Conservation (phyloP, 1,284 basidiomycete species). For the Leccinum angustisporum region DNA sequence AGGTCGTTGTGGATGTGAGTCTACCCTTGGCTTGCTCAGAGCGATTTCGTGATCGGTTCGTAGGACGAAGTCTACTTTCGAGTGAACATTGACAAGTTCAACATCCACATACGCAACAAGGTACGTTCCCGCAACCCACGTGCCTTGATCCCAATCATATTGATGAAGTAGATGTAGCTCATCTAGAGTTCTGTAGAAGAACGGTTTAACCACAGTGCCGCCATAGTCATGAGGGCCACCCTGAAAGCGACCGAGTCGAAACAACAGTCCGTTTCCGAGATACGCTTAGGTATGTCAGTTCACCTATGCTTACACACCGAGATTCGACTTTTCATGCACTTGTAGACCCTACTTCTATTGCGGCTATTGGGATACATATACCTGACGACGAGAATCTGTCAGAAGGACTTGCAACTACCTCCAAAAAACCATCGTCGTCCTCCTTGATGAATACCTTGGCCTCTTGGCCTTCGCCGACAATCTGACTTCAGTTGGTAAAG, state of each 20-base stretch:
- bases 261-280: slow-evolving; percentile 60
- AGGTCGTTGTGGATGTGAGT: slow-evolving; percentile 69
- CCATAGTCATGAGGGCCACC: slow-evolving; percentile 67
- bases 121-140: slow-evolving; percentile 41
- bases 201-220: slow-evolving; percentile 76
- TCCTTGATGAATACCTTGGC: no score
- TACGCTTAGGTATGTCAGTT: slow-evolving; percentile 57
- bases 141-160: not conserved
- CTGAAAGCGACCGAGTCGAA: slow-evolving; percentile 69
- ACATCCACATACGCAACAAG: slow-evolving; percentile 85
- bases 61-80: slow-evolving; percentile 82
- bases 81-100: slow-evolving; percentile 87
- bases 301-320: not conserved
- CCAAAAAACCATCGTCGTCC: slow-evolving; percentile 65
- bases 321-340: slow-evolving; percentile 6
- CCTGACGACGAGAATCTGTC: slow-evolving; percentile 59
- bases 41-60: slow-evolving; percentile 5
- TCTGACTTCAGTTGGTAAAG: no score
- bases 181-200: slow-evolving; percentile 74
- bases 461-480: no score
- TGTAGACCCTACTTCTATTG: slow-evolving; percentile 62
- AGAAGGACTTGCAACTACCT: slow-evolving; percentile 54
- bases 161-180: slow-evolving; percentile 48
- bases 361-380: slow-evolving; percentile 59
- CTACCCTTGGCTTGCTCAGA: not conserved